phyloP scores from a whole-genome alignment of 2,329 filamentous ascomycete species.

The Aspergillus sergii region DNA sequence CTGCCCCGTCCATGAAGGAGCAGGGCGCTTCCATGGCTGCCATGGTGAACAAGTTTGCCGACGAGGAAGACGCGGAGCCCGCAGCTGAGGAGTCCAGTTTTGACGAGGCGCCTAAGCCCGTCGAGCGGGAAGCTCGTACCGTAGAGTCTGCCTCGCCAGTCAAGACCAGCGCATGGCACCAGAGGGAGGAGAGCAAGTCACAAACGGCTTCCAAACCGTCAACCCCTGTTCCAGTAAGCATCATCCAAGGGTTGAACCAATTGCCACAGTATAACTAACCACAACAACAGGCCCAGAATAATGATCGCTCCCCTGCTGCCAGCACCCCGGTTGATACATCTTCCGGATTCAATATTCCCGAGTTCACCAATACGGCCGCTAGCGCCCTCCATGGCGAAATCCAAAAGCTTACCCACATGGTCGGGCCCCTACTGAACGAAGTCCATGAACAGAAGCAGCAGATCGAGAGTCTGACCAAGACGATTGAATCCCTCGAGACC shows the following conservation, averaged over 20 bases:
- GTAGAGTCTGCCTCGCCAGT: slow-evolving; percentile 27
- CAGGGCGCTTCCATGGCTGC: slow-evolving; percentile 85
- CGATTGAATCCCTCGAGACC: slow-evolving; percentile 78
- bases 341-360: slow-evolving; percentile 26
- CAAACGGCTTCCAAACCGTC: slow-evolving; percentile 28
- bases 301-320: slow-evolving; percentile 30
- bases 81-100: slow-evolving; percentile 76
- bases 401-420: background rate
- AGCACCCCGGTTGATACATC: slow-evolving; percentile 38
- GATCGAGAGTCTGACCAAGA: slow-evolving; percentile 68
- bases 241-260: background rate
- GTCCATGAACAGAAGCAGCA: slow-evolving; percentile 76
- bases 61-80: slow-evolving; percentile 62
- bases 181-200: slow-evolving; percentile 31
- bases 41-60: slow-evolving; percentile 84
- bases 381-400: slow-evolving; percentile 54
- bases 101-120: slow-evolving; percentile 78
- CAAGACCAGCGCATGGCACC: slow-evolving; percentile 33
- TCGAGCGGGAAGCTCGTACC: slow-evolving; percentile 59
- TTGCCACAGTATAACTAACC: background rate
- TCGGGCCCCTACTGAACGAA: slow-evolving; percentile 54
- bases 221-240: slow-evolving; percentile 26
- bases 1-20: slow-evolving; percentile 73
- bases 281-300: background rate
- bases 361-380: slow-evolving; percentile 38